Percentiles rank a stretch among this genome's conserved stretches.
These are phyloP conservation scores for Blastobotrys attinorum DNA, from an alignment of 805 yeast species.

Conservation along the genomic window DNA sequence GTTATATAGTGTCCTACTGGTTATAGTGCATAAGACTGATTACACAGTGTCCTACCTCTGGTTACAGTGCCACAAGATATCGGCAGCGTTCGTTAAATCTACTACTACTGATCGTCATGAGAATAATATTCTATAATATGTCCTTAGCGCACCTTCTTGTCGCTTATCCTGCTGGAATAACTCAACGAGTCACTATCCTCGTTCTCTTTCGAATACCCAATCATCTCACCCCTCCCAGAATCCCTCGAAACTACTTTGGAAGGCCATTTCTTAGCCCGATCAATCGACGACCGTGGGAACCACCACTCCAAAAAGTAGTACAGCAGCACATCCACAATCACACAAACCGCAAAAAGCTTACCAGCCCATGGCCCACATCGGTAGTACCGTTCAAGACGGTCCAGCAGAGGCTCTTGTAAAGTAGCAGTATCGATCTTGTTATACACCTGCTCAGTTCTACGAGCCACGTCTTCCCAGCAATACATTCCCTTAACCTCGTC, in stretches of 20 bases:
- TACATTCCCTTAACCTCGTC: conserved; percentile 72
- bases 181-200: no score
- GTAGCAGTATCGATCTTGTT: conserved; percentile 35
- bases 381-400: conserved; percentile 56
- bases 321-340: conserved; percentile 69
- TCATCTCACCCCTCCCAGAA: background rate
- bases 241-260: background rate
- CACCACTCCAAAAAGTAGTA: conserved; percentile 56
- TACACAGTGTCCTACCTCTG: no score
- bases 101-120: no score
- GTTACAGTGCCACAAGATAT: no score
- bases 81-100: no score
- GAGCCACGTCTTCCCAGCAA: conserved; percentile 86
- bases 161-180: no score
- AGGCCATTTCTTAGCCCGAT: conserved; percentile 73
- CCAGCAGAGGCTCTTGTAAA: conserved; percentile 46
- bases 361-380: conserved; percentile 73
- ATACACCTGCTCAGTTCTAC: conserved; percentile 78
- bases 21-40: no score
- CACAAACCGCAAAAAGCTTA: conserved; percentile 68
- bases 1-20: no score
- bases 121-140: no score
- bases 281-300: conserved; percentile 65
- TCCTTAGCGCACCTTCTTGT: no score
- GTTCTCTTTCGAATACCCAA: no score